Conservation (phyloP, 2,329 filamentous ascomycete species). For the Xylariaceae sp. region DNA sequence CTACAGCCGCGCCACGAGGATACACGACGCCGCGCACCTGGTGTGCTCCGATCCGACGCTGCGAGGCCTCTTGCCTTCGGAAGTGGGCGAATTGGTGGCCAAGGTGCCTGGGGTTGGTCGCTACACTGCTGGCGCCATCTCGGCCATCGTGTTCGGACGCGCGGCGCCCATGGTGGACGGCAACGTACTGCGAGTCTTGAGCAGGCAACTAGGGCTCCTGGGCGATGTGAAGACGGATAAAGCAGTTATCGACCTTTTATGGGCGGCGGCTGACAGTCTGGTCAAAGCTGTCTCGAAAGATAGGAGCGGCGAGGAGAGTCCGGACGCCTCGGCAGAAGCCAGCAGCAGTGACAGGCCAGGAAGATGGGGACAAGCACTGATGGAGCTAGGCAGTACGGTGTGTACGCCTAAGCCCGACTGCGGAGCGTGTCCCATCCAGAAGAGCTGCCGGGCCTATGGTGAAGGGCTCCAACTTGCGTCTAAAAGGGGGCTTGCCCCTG, state of each 20-base stretch:
- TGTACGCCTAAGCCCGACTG: conserved; percentile 57
- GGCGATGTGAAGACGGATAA: conserved; percentile 54
- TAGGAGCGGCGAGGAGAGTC: conserved; percentile 14
- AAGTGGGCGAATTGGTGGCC: conserved; percentile 40
- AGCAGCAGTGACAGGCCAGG: conserved; percentile 52
- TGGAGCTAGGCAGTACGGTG: conserved; percentile 60
- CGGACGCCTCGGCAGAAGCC: conserved; percentile 14
- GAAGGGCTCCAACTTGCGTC: conserved; percentile 38
- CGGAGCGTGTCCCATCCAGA: conserved; percentile 43
- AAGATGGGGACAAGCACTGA: conserved; percentile 58
- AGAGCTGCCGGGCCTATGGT: conserved; percentile 45
- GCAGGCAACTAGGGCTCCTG: conserved; percentile 52
- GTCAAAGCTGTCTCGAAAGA: conserved; percentile 46
- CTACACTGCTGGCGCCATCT: conserved; percentile 59
- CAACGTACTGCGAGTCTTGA: conserved; percentile 57
- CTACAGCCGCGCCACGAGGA: conserved; percentile 57
- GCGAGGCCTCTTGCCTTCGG: conserved; percentile 45
- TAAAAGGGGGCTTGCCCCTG: conserved; percentile 15
- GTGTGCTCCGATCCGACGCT: conserved; percentile 39
- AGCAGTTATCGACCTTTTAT: conserved; percentile 46
- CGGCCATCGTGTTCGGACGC: conserved; percentile 56
- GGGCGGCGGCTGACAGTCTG: conserved; percentile 52
- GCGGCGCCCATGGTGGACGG: conserved; percentile 58
- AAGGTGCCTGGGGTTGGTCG: conserved; percentile 55
- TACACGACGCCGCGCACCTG: conserved; percentile 51